Percentiles rank a stretch among this genome's conserved stretches.
phyloP scores from a whole-genome alignment of 768 basidiomycete species.

The Tulasnella sp. region DNA sequence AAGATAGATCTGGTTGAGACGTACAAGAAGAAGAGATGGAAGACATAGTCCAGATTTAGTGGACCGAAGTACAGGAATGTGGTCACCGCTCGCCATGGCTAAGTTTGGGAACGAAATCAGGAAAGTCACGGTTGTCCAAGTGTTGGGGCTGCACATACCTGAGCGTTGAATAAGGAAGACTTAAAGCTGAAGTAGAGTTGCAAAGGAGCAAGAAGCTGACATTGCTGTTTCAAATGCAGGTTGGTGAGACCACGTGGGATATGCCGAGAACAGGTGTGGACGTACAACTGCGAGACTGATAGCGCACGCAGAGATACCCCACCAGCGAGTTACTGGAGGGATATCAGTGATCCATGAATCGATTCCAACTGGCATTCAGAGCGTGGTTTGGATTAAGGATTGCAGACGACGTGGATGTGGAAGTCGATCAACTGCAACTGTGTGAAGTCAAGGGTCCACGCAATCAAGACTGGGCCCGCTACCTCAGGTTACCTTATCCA shows the following conservation, averaged over 20 bases:
- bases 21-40: conserved; percentile 98
- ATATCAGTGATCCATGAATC: conserved; percentile 89
- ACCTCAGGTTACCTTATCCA: too few relatives aligned
- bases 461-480: too few relatives aligned
- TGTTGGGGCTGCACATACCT: conserved; percentile 37
- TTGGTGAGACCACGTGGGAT: neutral
- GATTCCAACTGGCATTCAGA: conserved; percentile 72
- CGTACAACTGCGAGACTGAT: conserved; percentile 81
- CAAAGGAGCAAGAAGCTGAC: conserved; percentile 76
- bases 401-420: too few relatives aligned
- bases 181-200: conserved; percentile 91
- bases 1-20: conserved; percentile 26
- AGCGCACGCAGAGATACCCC: conserved; percentile 55
- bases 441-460: too few relatives aligned
- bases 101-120: neutral
- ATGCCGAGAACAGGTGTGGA: conserved; percentile 21
- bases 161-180: conserved; percentile 67
- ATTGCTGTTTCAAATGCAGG: conserved; percentile 52
- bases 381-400: too few relatives aligned
- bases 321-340: conserved; percentile 88
- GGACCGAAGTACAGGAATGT: conserved; percentile 96
- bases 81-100: conserved; percentile 83
- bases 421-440: too few relatives aligned
- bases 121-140: neutral
- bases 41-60: conserved; percentile 86